phyloP scores from a whole-genome alignment of 1,139 yeast species.

The Arxiozyma bovina region DNA sequence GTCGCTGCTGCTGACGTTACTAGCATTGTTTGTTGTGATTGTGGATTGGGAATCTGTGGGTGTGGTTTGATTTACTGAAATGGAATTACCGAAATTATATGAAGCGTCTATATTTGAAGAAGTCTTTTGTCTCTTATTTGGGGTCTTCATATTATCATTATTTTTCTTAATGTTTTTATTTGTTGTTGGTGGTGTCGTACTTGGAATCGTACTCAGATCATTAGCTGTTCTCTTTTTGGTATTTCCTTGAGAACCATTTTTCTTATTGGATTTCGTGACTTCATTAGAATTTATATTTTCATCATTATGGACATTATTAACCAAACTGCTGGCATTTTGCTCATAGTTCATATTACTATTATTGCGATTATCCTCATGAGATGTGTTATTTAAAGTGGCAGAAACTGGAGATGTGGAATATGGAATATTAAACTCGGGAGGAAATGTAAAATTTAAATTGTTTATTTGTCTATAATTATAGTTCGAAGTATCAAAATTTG shows the following conservation, averaged over 20 bases:
- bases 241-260: conserved; percentile 4
- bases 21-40: neutral
- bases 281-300: conserved; percentile 5
- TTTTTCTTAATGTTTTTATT: conserved; percentile 2
- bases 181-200: neutral
- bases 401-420: conserved; percentile 71
- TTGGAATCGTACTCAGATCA: neutral
- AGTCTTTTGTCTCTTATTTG: conserved; percentile 1
- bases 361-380: neutral
- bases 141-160: neutral
- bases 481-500: neutral
- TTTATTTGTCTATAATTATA: conserved; percentile 4
- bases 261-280: conserved; percentile 6
- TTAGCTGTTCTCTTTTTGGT: conserved; percentile 1
- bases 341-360: conserved; percentile 2
- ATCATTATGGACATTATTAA: conserved; percentile 1
- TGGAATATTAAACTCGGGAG: conserved; percentile 41
- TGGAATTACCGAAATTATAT: neutral
- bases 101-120: neutral
- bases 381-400: conserved; percentile 39
- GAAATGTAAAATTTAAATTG: conserved; percentile 20
- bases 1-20: neutral
- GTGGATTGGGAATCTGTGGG: neutral
- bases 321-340: neutral
- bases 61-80: neutral